phyloP scores from a whole-genome alignment of 805 yeast species.

The Yueomyces sp. region DNA sequence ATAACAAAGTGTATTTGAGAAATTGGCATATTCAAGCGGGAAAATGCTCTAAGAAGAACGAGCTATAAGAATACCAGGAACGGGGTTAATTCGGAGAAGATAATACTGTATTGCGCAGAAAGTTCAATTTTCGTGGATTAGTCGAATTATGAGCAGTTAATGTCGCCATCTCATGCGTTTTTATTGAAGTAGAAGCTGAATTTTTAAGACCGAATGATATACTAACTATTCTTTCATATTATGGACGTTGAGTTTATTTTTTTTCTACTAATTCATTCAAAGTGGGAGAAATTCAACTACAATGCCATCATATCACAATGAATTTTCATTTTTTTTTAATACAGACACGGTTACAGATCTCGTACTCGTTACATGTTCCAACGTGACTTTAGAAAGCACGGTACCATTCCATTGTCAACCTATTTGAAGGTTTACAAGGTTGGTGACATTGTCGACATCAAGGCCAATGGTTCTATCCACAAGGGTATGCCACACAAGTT shows the following conservation, averaged over 20 bases:
- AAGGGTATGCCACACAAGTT: constrained; percentile 99
- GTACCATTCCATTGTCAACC: constrained; percentile 85
- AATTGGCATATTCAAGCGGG: too few species aligned
- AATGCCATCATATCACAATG: not conserved
- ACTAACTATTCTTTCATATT: not conserved
- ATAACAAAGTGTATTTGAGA: too few species aligned
- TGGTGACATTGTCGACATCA: constrained; percentile 99
- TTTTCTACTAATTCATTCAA: not conserved
- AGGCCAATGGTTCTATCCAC: constrained; percentile 98
- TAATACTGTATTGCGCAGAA: too few species aligned
- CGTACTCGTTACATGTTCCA: constrained; percentile 99
- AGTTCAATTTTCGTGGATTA: too few species aligned
- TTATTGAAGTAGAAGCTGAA: too few species aligned
- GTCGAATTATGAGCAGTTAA: too few species aligned
- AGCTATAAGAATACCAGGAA: too few species aligned
- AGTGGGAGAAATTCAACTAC: not conserved
- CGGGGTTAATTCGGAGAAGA: too few species aligned
- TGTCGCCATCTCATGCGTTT: too few species aligned
- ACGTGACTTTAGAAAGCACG: constrained; percentile 97
- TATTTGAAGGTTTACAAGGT: constrained; percentile 97
- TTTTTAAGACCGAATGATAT: not conserved
- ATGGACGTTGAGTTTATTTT: too few species aligned
- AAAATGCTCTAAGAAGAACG: too few species aligned
- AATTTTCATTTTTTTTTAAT: constrained; percentile 1
- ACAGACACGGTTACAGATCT: constrained; percentile 97